Percentiles rank a stretch among this genome's conserved stretches.
Evolutionary conservation across 208 protist species (phyloP).

Genomic region (Trypanosoma rangeli): DNA sequence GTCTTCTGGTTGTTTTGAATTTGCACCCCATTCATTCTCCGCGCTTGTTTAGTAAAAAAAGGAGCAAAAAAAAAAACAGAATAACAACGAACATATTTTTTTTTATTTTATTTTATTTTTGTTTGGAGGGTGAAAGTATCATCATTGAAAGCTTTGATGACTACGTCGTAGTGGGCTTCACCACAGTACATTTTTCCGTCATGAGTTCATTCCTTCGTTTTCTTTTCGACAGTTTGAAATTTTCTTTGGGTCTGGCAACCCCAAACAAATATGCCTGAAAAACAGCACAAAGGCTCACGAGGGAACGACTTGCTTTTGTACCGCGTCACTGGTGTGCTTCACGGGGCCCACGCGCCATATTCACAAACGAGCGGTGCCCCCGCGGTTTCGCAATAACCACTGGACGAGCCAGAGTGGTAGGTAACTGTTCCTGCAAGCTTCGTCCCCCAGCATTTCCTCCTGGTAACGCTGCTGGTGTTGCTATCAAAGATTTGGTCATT

Average conservation of each 20-base stretch:
- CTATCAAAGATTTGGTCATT: slow-evolving; percentile 7
- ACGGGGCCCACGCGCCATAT: slow-evolving; percentile 17
- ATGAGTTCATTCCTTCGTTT: background rate
- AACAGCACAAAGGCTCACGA: background rate
- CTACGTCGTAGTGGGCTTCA: too few relatives aligned
- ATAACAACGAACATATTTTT: background rate
- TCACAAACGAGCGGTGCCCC: slow-evolving; percentile 18
- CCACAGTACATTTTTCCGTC: background rate
- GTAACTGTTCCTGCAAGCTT: background rate
- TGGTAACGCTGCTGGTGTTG: background rate
- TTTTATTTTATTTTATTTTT: background rate
- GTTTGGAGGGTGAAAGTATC: background rate
- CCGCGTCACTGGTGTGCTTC: background rate
- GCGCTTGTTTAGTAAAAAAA: background rate
- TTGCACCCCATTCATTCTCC: background rate
- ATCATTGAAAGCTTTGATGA: too few relatives aligned
- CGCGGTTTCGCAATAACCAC: slow-evolving; percentile 9
- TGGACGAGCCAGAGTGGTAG: background rate
- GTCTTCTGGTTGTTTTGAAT: background rate
- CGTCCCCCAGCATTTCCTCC: background rate
- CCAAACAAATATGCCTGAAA: background rate
- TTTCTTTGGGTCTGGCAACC: background rate
- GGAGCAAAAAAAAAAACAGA: background rate
- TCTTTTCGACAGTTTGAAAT: background rate
- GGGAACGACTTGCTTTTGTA: background rate